phyloP scores from a whole-genome alignment of 345 rosid genomes.

The Aethionema arabicum region DNA sequence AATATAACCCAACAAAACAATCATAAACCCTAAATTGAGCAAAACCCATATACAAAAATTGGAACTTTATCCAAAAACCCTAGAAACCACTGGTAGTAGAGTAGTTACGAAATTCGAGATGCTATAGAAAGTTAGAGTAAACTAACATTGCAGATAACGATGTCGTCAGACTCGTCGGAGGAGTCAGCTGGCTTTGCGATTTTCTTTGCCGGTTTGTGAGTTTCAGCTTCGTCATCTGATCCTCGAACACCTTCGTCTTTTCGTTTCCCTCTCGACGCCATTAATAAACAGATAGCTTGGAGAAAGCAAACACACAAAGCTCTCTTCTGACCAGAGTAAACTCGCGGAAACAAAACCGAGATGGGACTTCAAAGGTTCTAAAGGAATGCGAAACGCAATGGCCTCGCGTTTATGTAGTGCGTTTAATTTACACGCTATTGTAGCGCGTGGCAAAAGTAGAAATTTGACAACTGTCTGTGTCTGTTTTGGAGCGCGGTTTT shows the following conservation, averaged over 20 bases:
- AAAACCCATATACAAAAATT: not conserved
- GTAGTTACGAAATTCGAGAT: not conserved
- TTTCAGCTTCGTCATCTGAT: constrained; percentile 60
- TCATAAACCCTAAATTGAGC: constrained; percentile 5
- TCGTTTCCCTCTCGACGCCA: constrained; percentile 85
- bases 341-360: not conserved
- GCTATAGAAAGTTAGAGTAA: not conserved
- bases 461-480: not conserved
- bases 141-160: constrained; percentile 73
- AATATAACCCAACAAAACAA: constrained; percentile 2
- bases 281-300: constrained; percentile 25
- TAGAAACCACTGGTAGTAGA: not conserved
- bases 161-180: constrained; percentile 60
- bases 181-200: constrained; percentile 48
- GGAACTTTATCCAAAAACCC: constrained; percentile 28
- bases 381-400: constrained; percentile 9
- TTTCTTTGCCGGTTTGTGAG: constrained; percentile 67
- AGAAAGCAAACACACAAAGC: constrained; percentile 1
- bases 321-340: constrained; percentile 26
- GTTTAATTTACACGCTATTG: constrained; percentile 31
- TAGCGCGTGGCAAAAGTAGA: constrained; percentile 19
- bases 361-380: not conserved
- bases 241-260: constrained; percentile 54
- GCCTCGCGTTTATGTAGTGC: constrained; percentile 12
- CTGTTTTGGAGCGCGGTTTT: constrained; percentile 13